A percentile compares a stretch with the other conserved stretches of the same genome.
Conservation (phyloP, 1,284 basidiomycete genomes). For the Cystobasidiaceae sp. region DNA sequence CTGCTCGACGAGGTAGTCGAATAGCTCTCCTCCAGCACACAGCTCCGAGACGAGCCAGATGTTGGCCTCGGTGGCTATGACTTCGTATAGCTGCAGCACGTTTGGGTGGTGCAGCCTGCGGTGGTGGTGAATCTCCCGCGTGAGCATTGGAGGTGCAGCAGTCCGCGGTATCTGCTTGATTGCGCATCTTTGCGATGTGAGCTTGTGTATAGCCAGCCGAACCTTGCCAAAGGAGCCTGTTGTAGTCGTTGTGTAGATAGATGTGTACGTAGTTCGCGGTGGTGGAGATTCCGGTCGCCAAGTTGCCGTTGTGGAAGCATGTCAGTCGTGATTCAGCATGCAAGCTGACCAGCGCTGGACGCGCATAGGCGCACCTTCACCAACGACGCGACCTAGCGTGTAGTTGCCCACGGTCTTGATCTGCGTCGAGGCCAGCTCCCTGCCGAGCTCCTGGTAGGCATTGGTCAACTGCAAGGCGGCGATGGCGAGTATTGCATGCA, state of each 20-base stretch:
- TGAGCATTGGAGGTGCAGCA: constrained; percentile 57
- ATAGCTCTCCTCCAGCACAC: constrained; percentile 72
- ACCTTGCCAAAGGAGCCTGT: constrained; percentile 44
- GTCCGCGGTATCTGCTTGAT: constrained; percentile 84
- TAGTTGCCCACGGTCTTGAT: constrained; percentile 92
- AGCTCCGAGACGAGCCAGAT: constrained; percentile 98
- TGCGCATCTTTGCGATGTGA: constrained; percentile 63
- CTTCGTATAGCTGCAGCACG: constrained; percentile 92
- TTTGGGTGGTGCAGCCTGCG: constrained; percentile 91
- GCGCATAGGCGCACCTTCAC: too few relatives aligned
- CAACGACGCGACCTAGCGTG: constrained; percentile 88
- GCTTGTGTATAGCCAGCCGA: constrained; percentile 41
- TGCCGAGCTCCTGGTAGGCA: constrained; percentile 94
- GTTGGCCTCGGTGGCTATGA: constrained; percentile 87
- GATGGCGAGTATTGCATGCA: neutral
- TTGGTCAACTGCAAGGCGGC: constrained; percentile 65
- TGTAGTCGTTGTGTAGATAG: too few relatives aligned
- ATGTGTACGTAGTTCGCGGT: too few relatives aligned
- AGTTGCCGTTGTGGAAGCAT: too few relatives aligned
- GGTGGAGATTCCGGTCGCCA: too few relatives aligned
- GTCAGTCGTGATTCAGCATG: too few relatives aligned
- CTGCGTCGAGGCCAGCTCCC: constrained; percentile 81
- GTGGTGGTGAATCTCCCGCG: constrained; percentile 97
- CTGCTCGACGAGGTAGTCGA: constrained; percentile 50
- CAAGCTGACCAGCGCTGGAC: too few relatives aligned